A percentile compares a stretch with the other conserved stretches of the same genome.
These are phyloP conservation scores for Aciculosporium take DNA, from an alignment of 2,329 filamentous ascomycete species.

Conservation along the genomic window DNA sequence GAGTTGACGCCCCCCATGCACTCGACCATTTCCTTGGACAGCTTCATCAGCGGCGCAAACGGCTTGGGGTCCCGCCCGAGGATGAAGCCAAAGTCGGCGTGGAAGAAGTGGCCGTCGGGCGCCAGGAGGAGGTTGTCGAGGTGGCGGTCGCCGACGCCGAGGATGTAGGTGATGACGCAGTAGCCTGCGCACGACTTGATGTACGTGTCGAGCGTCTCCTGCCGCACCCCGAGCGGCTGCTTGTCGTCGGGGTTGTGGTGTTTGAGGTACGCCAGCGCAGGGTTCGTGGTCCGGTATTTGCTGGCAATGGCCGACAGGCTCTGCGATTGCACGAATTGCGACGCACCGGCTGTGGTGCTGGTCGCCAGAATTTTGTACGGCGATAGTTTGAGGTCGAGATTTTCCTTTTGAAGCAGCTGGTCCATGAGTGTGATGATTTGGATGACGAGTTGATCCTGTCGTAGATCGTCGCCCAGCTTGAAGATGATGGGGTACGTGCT, in stretches of 20 bases:
- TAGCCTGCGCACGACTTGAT: constrained; percentile 94
- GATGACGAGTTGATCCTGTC: constrained; percentile 93
- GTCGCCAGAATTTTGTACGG: constrained; percentile 96
- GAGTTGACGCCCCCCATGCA: constrained; percentile 83
- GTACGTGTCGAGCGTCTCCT: constrained; percentile 88
- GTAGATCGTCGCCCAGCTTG: constrained; percentile 91
- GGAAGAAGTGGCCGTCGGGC: constrained; percentile 89
- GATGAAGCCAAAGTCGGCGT: constrained; percentile 97
- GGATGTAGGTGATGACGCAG: constrained; percentile 94
- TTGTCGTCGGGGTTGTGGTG: constrained; percentile 78
- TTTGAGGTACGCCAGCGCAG: constrained; percentile 69
- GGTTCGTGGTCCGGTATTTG: constrained; percentile 63
- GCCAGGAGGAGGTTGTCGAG: constrained; percentile 87
- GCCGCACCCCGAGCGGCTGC: constrained; percentile 72
- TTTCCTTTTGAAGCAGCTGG: constrained; percentile 85
- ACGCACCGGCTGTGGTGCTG: constrained; percentile 73
- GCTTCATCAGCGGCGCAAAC: constrained; percentile 92
- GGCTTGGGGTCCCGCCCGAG: constrained; percentile 93
- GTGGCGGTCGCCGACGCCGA: constrained; percentile 91
- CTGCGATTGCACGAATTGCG: constrained; percentile 83
- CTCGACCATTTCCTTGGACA: constrained; percentile 96
- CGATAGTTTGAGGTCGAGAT: constrained; percentile 84
- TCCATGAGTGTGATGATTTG: constrained; percentile 98
- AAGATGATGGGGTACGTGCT: constrained; percentile 84
- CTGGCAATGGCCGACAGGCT: constrained; percentile 69